Base-by-base conservation (phyloP, 192 early-diverging fungal genomes). In the Coemansia sp. region DNA sequence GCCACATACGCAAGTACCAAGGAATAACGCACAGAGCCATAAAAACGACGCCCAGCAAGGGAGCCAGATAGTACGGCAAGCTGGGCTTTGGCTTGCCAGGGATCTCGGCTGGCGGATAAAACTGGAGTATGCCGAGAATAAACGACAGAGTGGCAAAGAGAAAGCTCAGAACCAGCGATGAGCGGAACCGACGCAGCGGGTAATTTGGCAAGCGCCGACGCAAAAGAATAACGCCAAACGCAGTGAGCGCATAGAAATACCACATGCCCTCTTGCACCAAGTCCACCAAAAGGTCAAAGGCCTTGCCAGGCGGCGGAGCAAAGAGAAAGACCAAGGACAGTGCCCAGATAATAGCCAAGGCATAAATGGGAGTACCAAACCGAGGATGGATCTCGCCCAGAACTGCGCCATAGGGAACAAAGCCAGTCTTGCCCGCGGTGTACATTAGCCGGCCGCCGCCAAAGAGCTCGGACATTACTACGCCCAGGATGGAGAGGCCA, bases 201-300 rank as follows among this genome's bases (percentile, higher is more conserved):
- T 88, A 65, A 25, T 19, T 1, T 32, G 70, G 77, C 65, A 87
- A 15, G n/a, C 79, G 74, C 10, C 47, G 53, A 6, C 84, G 73
- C 27, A 87, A 60, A 0, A 87, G 22, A 12, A 88, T 68, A 15
- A 86, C 60, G 25, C 87, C 88, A 65, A 87, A 71, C 0, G 84
- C 83, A 0, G 88, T 84, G 10, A 84, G 49, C 0, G 74, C 83
- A 63, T 89, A 89, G 56, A 89, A 86, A 43, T 85, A 77, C 77
- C 84, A 86, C 62, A 86, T 84, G 1, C 87, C 86, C 39, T 88
- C 88, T 17, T 83, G 72, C 58, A 77, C 69, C 14, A 88, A 31
- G 20, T 88, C 79, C 29, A 88, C 73, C 24, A 89, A 59, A 9
- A 89, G 80, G 38, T 85, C 82, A 64, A 87, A 89, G n/a, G 81